Base-by-base conservation (phyloP, 2,329 filamentous ascomycete species). In the Fusarium sp. region DNA sequence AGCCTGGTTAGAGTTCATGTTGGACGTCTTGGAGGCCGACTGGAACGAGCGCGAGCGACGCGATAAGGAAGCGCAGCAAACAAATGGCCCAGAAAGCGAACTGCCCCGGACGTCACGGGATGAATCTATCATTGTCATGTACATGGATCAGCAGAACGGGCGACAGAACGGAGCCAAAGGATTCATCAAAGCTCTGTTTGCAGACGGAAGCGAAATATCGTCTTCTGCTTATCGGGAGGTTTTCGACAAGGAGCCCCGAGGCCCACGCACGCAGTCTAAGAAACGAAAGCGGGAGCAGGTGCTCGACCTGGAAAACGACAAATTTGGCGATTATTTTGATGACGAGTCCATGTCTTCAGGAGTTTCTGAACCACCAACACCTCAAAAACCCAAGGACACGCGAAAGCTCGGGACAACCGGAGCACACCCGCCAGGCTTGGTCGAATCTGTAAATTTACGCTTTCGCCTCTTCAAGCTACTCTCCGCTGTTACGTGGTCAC, bases 1-100 rank as follows among this genome's bases (percentile, higher is more conserved):
- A 71, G 80, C 88, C 9, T 97, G 94, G 92, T 83, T 98, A 15
- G 87, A 90, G 34, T 90, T 92, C 65, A 91, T 97, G 85, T 79
- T 97, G 7, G 91, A 94, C 73, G 88, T 92, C 8, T 81, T 98
- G 14, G 91, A 96, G 69, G 82, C 84, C 5, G 93, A 97, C 72
- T 89, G 92, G 77, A 78, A 85, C 7, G 87, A 89, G 64, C 84
- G 90, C 7, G 76, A 85, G 51, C 80, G 83, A 10, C 76, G 83
- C 43, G 88, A 90, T 55, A 67, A 72, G 17, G 78, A 80, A 44
- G 75, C 69, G 6, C 62, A 76, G 21, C 66, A 71, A 44, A 51
- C 67, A 2, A 70, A 66, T 15, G 69, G 67, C 13, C 56, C 60
- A 19, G 59, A 59, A 7, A 77, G 69, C 11, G 57, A 74, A 2